Conservation (phyloP, 169 alveolate genomes). For the Eimeria sp. region DNA sequence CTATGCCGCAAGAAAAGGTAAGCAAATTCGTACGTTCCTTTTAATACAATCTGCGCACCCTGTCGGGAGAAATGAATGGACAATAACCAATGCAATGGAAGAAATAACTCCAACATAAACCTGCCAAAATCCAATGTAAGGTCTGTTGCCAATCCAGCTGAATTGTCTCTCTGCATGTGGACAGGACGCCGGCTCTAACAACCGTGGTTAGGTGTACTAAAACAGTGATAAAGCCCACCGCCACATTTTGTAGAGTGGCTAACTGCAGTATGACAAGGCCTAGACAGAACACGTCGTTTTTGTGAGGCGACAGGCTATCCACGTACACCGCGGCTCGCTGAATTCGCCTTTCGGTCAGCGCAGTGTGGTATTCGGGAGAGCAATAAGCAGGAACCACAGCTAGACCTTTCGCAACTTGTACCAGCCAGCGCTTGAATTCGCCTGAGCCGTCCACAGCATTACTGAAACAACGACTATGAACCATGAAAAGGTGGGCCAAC, state of each 20-base stretch:
- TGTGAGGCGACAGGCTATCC: conserved; percentile 70
- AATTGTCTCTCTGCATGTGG: neutral
- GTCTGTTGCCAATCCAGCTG: neutral
- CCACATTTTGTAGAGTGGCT: conserved; percentile 74
- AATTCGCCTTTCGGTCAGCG: conserved; percentile 47
- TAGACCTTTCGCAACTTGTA: conserved; percentile 76
- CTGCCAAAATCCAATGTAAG: neutral
- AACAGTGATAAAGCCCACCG: conserved; percentile 65
- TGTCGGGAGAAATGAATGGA: neutral
- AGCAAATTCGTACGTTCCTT: neutral
- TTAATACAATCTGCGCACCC: neutral
- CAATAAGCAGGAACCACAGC: conserved; percentile 65
- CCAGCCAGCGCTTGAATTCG: conserved; percentile 83
- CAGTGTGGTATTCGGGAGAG: conserved; percentile 80
- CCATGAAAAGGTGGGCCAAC: neutral
- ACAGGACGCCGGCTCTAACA: neutral
- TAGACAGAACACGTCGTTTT: conserved; percentile 79
- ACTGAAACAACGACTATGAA: neutral
- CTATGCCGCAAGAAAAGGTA: neutral
- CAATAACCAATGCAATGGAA: neutral
- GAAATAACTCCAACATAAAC: neutral
- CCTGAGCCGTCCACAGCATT: conserved; percentile 8
- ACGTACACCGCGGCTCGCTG: conserved; percentile 67
- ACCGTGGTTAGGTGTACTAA: neutral
- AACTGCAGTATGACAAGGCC: conserved; percentile 80